These are phyloP conservation scores for Fomes fomentarius DNA, from an alignment of 1,284 basidiomycete genomes.

Conservation along the genomic window DNA sequence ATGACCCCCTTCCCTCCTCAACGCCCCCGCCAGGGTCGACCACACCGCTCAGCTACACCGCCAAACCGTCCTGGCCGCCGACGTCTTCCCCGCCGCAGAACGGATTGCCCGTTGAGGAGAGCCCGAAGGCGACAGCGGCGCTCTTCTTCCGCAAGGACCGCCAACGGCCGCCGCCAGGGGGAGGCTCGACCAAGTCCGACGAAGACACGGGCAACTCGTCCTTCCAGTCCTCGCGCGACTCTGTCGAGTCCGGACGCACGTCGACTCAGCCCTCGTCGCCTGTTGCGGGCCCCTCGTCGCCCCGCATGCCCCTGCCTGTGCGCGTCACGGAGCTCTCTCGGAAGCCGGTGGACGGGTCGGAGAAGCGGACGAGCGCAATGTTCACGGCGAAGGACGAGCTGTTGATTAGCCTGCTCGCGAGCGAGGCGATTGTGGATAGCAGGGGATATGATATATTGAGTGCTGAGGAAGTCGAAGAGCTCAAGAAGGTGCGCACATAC, in stretches of 20 bases:
- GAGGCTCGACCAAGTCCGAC: conserved; percentile 25
- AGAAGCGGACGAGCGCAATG: conserved; percentile 45
- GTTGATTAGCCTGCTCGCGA: conserved; percentile 81
- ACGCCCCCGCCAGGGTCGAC: conserved; percentile 25
- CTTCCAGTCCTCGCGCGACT: conserved; percentile 32
- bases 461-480: conserved; percentile 88
- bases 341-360: conserved; percentile 39
- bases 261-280: conserved; percentile 39
- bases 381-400: conserved; percentile 74
- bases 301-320: conserved; percentile 32
- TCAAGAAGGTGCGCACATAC: conserved; percentile 74
- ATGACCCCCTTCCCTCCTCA: conserved; percentile 23
- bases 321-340: conserved; percentile 32
- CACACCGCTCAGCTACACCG: conserved; percentile 33
- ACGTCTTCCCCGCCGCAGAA: conserved; percentile 30
- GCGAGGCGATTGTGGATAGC: conserved; percentile 86
- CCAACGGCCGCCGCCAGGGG: conserved; percentile 33
- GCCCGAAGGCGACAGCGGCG: conserved; percentile 44
- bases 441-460: conserved; percentile 73
- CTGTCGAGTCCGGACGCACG: conserved; percentile 31
- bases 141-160: conserved; percentile 59
- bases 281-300: conserved; percentile 46
- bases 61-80: conserved; percentile 51
- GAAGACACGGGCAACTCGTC: conserved; percentile 31
- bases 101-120: conserved; percentile 33